phyloP scores from a whole-genome alignment of 257 asterid species.

The Petunia secreta region DNA sequence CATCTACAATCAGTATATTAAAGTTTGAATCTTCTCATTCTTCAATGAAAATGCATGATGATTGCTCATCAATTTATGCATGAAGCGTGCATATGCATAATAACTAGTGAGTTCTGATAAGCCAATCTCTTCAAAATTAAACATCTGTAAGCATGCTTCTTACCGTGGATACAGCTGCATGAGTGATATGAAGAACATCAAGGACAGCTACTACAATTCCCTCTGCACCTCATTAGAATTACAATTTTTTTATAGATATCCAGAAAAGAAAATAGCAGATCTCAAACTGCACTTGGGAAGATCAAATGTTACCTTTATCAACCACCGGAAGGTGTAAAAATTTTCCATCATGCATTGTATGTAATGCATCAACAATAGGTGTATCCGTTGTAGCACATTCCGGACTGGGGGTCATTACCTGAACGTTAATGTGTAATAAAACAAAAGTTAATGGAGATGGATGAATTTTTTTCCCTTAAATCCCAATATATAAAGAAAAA shows the following conservation, averaged over 20 bases:
- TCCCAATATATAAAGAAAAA: slow-evolving; percentile 4
- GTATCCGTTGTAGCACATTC: slow-evolving; percentile 89
- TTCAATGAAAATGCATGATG: background rate
- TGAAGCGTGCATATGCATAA: slow-evolving; percentile 6
- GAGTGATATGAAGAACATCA: slow-evolving; percentile 93
- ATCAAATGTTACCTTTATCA: slow-evolving; percentile 64
- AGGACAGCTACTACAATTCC: slow-evolving; percentile 79
- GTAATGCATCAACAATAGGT: slow-evolving; percentile 94
- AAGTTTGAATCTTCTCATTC: slow-evolving; percentile 1
- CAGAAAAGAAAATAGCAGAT: background rate
- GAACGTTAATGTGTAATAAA: slow-evolving; percentile 20
- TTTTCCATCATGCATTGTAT: slow-evolving; percentile 91
- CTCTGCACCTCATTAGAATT: slow-evolving; percentile 50
- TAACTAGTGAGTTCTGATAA: slow-evolving; percentile 13
- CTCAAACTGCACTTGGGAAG: background rate
- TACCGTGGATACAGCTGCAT: slow-evolving; percentile 92
- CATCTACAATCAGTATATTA: background rate
- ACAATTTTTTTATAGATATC: background rate
- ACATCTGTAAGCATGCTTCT: slow-evolving; percentile 31
- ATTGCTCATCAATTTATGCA: background rate
- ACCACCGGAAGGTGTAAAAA: slow-evolving; percentile 92
- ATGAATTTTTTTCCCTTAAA: background rate
- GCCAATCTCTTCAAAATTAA: slow-evolving; percentile 4
- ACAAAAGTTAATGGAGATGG: background rate
- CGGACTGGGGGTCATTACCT: slow-evolving; percentile 97